These are phyloP conservation scores for Malassezia sympodialis DNA, from an alignment of 1,284 basidiomycete species.

Conservation along the genomic window DNA sequence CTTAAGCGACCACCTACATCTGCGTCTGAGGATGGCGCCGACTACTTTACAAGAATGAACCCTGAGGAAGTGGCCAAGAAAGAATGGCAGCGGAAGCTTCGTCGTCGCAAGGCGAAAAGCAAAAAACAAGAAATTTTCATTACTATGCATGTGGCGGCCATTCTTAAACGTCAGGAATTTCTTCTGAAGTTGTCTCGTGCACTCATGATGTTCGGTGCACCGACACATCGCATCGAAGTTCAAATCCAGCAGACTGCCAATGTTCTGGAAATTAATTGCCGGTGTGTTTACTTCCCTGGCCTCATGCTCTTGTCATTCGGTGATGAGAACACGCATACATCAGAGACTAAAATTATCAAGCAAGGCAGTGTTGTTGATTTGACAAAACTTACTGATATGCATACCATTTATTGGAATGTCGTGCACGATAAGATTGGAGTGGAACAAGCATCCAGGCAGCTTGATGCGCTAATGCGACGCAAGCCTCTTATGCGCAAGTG, in stretches of 20 bases:
- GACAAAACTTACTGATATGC: constrained; percentile 56
- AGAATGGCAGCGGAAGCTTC: constrained; percentile 45
- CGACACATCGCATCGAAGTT: constrained; percentile 74
- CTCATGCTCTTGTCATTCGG: constrained; percentile 57
- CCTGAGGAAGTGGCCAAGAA: constrained; percentile 18
- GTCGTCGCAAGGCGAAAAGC: constrained; percentile 37
- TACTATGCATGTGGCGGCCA: constrained; percentile 76
- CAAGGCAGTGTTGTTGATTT: constrained; percentile 37
- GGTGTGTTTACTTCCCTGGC: constrained; percentile 76
- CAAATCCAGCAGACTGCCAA: constrained; percentile 76
- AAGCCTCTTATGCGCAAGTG: constrained; percentile 40
- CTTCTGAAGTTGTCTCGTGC: constrained; percentile 75
- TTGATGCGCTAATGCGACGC: constrained; percentile 67
- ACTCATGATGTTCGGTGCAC: constrained; percentile 90
- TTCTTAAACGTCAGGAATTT: constrained; percentile 78
- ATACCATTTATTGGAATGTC: constrained; percentile 73
- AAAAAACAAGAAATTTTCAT: constrained; percentile 53
- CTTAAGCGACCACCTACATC: not conserved
- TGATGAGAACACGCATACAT: constrained; percentile 71
- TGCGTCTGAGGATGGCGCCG: constrained; percentile 13
- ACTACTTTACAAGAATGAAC: constrained; percentile 32
- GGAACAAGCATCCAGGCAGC: constrained; percentile 62
- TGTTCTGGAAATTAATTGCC: constrained; percentile 72
- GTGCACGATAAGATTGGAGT: constrained; percentile 78
- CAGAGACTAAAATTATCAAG: constrained; percentile 60